Base-by-base conservation (phyloP, 176 grass and related monocot genomes). In the Hsuehochloa calcarea region DNA sequence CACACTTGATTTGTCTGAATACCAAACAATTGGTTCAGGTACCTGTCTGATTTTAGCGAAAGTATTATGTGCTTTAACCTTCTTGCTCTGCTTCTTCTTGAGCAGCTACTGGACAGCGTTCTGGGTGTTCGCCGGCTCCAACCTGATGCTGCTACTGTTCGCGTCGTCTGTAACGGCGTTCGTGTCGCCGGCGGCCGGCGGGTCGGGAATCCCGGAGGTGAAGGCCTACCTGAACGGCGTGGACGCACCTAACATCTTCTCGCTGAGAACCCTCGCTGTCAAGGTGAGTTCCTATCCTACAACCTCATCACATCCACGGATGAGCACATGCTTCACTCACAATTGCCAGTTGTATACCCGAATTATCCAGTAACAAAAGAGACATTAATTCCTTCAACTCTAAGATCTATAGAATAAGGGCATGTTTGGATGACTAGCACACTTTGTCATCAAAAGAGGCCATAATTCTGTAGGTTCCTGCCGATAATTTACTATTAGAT, bases 141-240 rank as follows among this genome's bases (percentile, higher is more conserved):
- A 98, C 89, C 87, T 98, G 80, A 77, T 64, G 16, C 91, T 98
- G 25, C 80, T 98, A 25, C 55, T 95, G 58, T 79, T 92, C 20
- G 93, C 96, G 7, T 65, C 96, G 74, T 82, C 75, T 43, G 92
- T 98, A n/a, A 98, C 93, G 35, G 84, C 96, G 31, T 95, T 89
- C 77, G 72, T 93, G 50, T 92, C 96, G 22, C 93, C 96, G 40
- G 96, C 91, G 2, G 93, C 96, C 6, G 93, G 76, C 10, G 96
- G 96, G 27, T 98, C 93, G 6, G 96, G 96, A 5, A 98, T 98
- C 71, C 96, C 93, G 38, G 96, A 98, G 83, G 96, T 98, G 80
- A 95, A 93, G 82, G 96, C 93, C 17, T 98, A 98, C 77, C 89
- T 98, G 72, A 98, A 98, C 77, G 96, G 96, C 80, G 96, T 98